Evolutionary conservation across 176 grass and related monocot species (phyloP).

Genomic region (Cenchrus fungigraminus): DNA sequence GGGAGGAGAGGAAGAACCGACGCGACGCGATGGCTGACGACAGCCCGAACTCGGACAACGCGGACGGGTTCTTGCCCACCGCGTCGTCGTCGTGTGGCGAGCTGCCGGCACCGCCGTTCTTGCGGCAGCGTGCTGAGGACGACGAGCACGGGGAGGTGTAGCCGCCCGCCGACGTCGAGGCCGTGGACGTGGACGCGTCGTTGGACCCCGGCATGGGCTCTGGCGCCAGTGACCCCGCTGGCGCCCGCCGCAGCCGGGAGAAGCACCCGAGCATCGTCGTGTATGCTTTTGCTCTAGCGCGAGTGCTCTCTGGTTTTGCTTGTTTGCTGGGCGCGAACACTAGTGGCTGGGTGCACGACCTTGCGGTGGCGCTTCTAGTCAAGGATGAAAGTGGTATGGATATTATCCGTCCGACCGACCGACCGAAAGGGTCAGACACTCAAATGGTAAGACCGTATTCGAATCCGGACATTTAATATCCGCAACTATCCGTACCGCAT

Average conservation of each 20-base stretch:
- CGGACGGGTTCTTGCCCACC: constrained; percentile 41
- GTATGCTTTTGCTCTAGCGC: not conserved
- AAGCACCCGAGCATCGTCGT: constrained; percentile 74
- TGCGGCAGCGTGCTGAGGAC: constrained; percentile 38
- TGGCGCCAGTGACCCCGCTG: constrained; percentile 33
- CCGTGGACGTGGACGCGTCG: constrained; percentile 40
- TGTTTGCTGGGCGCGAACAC: not conserved
- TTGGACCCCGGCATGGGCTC: constrained; percentile 30
- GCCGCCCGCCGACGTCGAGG: constrained; percentile 33
- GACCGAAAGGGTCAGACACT: too few species aligned
- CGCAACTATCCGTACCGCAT: too few species aligned
- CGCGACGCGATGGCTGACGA: constrained; percentile 89
- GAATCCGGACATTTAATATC: too few species aligned
- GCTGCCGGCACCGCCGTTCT: constrained; percentile 40
- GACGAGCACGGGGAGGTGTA: constrained; percentile 57
- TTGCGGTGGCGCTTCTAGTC: constrained; percentile 69
- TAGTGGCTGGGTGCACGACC: constrained; percentile 52
- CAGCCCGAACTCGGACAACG: constrained; percentile 50
- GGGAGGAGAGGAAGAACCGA: constrained; percentile 84
- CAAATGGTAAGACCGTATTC: too few species aligned
- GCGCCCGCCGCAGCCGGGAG: constrained; percentile 69
- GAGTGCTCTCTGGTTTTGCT: not conserved
- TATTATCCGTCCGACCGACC: too few species aligned
- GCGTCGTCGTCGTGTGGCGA: constrained; percentile 34
- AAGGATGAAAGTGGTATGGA: too few species aligned